A percentile compares a stretch with the other conserved stretches of the same genome.
phyloP scores from a whole-genome alignment of 1,284 basidiomycete species.

The Trichosporon sp. region DNA sequence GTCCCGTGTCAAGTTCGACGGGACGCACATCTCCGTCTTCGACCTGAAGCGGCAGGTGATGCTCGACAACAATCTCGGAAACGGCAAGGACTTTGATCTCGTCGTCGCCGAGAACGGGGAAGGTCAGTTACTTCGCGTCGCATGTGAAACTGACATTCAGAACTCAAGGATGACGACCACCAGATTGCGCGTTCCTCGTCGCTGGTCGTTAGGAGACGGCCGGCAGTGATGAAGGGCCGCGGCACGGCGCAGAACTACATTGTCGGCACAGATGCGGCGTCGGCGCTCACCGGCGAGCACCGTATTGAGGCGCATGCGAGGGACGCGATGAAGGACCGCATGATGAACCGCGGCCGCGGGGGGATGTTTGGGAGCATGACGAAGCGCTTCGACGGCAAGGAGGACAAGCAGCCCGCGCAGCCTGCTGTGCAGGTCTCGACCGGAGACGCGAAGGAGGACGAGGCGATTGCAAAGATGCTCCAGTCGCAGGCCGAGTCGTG shows the following conservation, averaged over 20 bases:
- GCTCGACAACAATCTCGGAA: slow-evolving; percentile 86
- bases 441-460: slow-evolving; percentile 55
- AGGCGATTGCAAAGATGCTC: slow-evolving; percentile 53
- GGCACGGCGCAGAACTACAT: slow-evolving; percentile 89
- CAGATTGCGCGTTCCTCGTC: slow-evolving; percentile 94
- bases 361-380: slow-evolving; percentile 64
- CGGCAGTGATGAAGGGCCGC: slow-evolving; percentile 75
- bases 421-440: slow-evolving; percentile 46
- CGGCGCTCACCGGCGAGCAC: slow-evolving; percentile 50
- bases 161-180: slow-evolving; percentile 87
- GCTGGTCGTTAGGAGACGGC: slow-evolving; percentile 87
- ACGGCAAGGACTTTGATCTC: slow-evolving; percentile 96
- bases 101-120: slow-evolving; percentile 80
- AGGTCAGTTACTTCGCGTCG: slow-evolving; percentile 60
- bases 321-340: slow-evolving; percentile 52
- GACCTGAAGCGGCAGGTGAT: slow-evolving; percentile 99
- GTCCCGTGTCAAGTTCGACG: slow-evolving; percentile 94
- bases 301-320: slow-evolving; percentile 53
- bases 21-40: slow-evolving; percentile 97
- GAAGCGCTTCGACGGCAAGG: slow-evolving; percentile 85
- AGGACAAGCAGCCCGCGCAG: slow-evolving; percentile 48
- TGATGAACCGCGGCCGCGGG: slow-evolving; percentile 36
- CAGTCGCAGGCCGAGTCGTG: slow-evolving; percentile 53
- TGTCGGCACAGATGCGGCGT: slow-evolving; percentile 59
- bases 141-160: slow-evolving; percentile 58